Percentiles rank a stretch among this genome's conserved stretches.
These are phyloP conservation scores for Nothopassalora personata DNA, from an alignment of 2,329 filamentous ascomycete genomes.

Conservation along the genomic window DNA sequence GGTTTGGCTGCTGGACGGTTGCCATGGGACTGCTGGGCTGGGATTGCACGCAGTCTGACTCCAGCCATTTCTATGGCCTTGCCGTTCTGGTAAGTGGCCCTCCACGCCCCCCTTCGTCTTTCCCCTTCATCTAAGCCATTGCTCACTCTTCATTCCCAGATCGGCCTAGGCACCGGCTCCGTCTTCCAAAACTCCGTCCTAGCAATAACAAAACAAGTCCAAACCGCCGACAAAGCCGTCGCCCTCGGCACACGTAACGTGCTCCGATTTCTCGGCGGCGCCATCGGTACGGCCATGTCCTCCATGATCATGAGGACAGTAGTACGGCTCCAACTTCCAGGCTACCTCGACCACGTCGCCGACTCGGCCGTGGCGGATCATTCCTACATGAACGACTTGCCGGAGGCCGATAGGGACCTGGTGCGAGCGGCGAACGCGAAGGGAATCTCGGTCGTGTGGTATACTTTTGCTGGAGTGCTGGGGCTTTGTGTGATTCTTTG, in stretches of 20 bases:
- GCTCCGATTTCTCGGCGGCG: slow-evolving; percentile 21
- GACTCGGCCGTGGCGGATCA: slow-evolving; percentile 13
- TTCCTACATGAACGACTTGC: slow-evolving; percentile 2
- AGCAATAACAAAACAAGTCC: slow-evolving; percentile 19
- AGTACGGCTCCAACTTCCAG: slow-evolving; percentile 5
- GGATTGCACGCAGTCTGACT: neutral
- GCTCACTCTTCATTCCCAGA: too few species aligned
- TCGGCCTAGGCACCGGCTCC: slow-evolving; percentile 19
- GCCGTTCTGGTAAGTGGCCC: slow-evolving; percentile 7
- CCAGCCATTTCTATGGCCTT: slow-evolving; percentile 4
- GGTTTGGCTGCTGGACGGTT: slow-evolving; percentile 17
- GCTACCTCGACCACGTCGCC: slow-evolving; percentile 2
- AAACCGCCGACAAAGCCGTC: slow-evolving; percentile 12
- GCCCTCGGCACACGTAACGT: slow-evolving; percentile 22
- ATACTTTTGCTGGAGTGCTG: slow-evolving; percentile 10
- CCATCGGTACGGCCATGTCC: slow-evolving; percentile 20
- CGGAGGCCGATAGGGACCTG: neutral
- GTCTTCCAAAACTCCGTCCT: slow-evolving; percentile 24
- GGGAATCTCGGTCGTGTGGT: slow-evolving; percentile 13
- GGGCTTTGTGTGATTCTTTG: slow-evolving; percentile 12
- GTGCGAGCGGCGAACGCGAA: slow-evolving; percentile 11
- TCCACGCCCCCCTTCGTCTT: too few species aligned
- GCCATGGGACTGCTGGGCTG: slow-evolving; percentile 12
- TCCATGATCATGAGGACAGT: slow-evolving; percentile 9
- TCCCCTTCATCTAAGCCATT: too few species aligned